Evolutionary conservation across 1,284 basidiomycete species (phyloP).

Genomic region (Rhodotorula sp.): DNA sequence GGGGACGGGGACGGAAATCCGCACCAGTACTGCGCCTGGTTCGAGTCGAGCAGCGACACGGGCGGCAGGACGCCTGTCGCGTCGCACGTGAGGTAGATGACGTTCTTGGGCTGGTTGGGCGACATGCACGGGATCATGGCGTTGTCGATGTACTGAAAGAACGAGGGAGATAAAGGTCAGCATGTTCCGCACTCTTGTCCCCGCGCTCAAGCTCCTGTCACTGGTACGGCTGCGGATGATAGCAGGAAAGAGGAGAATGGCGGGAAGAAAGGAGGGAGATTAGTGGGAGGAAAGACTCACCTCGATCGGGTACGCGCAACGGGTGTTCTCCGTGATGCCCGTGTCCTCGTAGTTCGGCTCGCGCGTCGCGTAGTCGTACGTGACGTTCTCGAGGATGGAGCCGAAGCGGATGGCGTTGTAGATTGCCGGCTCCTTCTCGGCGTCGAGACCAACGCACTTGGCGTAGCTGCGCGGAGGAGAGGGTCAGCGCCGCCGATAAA

Average conservation of each 20-base stretch:
- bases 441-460: constrained; percentile 95
- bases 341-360: constrained; percentile 94
- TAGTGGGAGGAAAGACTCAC: neutral
- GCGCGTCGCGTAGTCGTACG: constrained; percentile 87
- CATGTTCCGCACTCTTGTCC: no score
- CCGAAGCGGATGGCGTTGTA: constrained; percentile 87
- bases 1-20: constrained; percentile 30
- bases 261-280: constrained; percentile 5
- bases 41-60: constrained; percentile 86
- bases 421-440: constrained; percentile 97
- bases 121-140: constrained; percentile 89
- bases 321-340: constrained; percentile 85
- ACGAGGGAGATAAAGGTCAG: no score
- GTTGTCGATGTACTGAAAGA: constrained; percentile 73
- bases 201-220: no score
- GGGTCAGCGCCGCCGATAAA: neutral
- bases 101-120: constrained; percentile 68
- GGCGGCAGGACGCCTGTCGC: constrained; percentile 98
- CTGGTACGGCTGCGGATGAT: neutral
- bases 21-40: constrained; percentile 85
- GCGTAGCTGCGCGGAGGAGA: constrained; percentile 68
- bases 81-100: constrained; percentile 63
- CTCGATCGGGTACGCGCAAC: constrained; percentile 96
- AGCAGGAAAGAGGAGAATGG: no score
- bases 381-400: constrained; percentile 97